A percentile compares a stretch with the other conserved stretches of the same genome.
Evolutionary conservation across 768 basidiomycete species (phyloP).

Genomic region (Mycena polygramma): DNA sequence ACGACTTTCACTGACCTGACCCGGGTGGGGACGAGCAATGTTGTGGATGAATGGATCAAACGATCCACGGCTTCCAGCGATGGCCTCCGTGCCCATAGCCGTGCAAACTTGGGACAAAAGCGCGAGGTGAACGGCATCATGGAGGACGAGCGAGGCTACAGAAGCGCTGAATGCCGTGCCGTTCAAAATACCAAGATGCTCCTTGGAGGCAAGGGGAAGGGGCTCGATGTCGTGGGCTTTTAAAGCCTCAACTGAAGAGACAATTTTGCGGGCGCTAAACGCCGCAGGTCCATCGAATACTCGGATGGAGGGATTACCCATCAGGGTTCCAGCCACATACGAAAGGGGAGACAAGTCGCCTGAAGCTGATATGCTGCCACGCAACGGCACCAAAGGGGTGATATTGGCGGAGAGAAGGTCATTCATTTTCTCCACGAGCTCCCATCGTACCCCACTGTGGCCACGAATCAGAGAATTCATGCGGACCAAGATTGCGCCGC

Average conservation of each 20-base stretch:
- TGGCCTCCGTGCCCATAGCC: conserved; percentile 87
- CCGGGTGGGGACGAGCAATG: conserved; percentile 84
- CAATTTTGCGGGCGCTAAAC: conserved; percentile 63
- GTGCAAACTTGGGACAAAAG: conserved; percentile 81
- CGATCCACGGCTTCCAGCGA: conserved; percentile 77
- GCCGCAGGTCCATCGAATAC: conserved; percentile 70
- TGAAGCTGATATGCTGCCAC: conserved; percentile 86
- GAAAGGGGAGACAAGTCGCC: conserved; percentile 88
- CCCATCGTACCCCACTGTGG: conserved; percentile 88
- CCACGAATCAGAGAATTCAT: conserved; percentile 92
- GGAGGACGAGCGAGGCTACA: conserved; percentile 79
- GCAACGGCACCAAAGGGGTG: conserved; percentile 84
- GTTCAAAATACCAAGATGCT: conserved; percentile 85
- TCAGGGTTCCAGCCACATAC: conserved; percentile 85
- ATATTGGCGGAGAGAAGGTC: conserved; percentile 78
- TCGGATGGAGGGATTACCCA: conserved; percentile 84
- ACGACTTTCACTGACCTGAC: conserved; percentile 64
- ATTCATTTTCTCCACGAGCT: conserved; percentile 84
- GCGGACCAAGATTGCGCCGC: conserved; percentile 58
- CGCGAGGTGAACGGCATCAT: conserved; percentile 77
- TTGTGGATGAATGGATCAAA: conserved; percentile 86
- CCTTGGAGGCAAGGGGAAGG: conserved; percentile 78
- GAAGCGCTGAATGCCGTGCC: conserved; percentile 90
- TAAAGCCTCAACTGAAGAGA: conserved; percentile 71
- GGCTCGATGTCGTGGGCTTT: conserved; percentile 71